phyloP scores from a whole-genome alignment of 805 yeast genomes.

The Saccharomycopsis sp. region DNA sequence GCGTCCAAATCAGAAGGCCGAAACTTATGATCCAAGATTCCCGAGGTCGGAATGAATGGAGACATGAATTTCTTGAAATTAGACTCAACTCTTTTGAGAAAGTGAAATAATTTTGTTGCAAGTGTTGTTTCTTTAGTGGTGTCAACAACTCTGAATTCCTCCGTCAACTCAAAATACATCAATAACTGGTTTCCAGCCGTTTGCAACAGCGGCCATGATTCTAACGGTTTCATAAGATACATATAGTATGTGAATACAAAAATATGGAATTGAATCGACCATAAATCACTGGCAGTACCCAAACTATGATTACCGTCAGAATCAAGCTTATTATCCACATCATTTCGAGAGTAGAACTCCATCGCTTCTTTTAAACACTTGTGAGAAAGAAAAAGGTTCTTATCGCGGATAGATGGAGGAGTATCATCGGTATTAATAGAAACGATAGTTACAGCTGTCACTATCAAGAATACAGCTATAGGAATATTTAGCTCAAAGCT shows the following conservation, averaged over 20 bases:
- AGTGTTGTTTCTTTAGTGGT: neutral
- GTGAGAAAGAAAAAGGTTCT: neutral
- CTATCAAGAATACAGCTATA: neutral
- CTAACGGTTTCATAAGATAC: constrained; percentile 9
- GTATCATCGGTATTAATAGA: neutral
- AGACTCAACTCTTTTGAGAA: neutral
- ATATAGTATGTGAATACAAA: neutral
- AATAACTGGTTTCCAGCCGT: constrained; percentile 5
- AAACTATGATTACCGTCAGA: neutral
- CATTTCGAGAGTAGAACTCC: neutral
- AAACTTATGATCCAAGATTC: neutral
- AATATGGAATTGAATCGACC: constrained; percentile 9
- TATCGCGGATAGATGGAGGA: neutral
- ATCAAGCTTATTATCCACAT: neutral
- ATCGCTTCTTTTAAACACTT: neutral
- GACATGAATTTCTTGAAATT: neutral
- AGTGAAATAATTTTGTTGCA: neutral
- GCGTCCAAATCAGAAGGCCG: no score
- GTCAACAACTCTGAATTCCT: neutral
- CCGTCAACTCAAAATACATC: constrained; percentile 3
- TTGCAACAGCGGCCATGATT: constrained; percentile 10
- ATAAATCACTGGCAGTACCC: neutral
- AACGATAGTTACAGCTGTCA: neutral
- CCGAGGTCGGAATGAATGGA: neutral
- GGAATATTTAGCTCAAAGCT: neutral